Evolutionary conservation across 108 stramenopile species (phyloP).

Genomic region (Bacterosira constricta): DNA sequence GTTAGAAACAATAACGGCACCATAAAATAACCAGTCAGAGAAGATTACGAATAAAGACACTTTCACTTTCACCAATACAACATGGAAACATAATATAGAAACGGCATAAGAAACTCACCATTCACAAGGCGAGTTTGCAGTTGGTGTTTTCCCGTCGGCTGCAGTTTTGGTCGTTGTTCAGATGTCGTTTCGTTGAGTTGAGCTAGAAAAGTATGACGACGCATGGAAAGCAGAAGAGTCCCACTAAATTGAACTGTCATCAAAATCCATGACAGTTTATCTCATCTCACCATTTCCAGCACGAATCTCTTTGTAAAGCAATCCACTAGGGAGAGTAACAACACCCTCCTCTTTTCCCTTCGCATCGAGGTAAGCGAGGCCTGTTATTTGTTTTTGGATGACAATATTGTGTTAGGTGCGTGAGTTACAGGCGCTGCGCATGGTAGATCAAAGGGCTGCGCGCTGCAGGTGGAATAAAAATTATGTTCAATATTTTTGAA

Average conservation of each 20-base stretch:
- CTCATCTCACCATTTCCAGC: slow-evolving; percentile 57
- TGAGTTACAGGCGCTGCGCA: too few species aligned
- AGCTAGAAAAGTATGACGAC: too few species aligned
- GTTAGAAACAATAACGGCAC: slow-evolving; percentile 7
- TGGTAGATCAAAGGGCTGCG: too few species aligned
- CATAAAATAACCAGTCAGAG: too few species aligned
- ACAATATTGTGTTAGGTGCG: neutral
- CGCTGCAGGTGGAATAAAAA: neutral
- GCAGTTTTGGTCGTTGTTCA: neutral
- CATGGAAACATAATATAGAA: neutral
- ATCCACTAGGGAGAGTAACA: slow-evolving; percentile 68
- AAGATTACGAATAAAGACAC: too few species aligned
- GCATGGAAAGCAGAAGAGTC: too few species aligned
- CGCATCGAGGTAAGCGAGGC: slow-evolving; percentile 71
- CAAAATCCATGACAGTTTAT: too few species aligned
- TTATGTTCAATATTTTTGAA: neutral
- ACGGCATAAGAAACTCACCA: neutral
- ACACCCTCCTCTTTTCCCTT: slow-evolving; percentile 83
- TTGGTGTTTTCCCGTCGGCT: slow-evolving; percentile 45
- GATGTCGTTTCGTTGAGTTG: too few species aligned
- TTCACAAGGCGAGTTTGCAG: slow-evolving; percentile 40
- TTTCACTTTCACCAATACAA: neutral
- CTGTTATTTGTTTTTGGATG: slow-evolving; percentile 18
- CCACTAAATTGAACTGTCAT: too few species aligned
- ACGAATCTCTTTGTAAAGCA: slow-evolving; percentile 81